Evolutionary conservation across 2,329 filamentous ascomycete genomes (phyloP), one percentile per base, ranked within the genome.

Genomic region (Talaromyces piceae): DNA sequence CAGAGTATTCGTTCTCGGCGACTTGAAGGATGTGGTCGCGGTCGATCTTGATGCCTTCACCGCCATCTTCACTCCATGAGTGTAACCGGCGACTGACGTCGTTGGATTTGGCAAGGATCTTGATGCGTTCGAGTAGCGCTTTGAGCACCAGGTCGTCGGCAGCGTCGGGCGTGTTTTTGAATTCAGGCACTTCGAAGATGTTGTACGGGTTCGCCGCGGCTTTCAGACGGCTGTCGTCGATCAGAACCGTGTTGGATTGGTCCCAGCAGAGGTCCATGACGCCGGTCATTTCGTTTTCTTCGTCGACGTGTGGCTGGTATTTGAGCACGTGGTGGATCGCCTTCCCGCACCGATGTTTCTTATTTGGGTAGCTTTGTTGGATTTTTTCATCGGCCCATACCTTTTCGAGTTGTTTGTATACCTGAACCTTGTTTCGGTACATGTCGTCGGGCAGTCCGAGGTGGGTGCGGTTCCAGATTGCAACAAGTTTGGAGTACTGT

Each of bases 211-310:
- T 88, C 50, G 79, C 84, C 23, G 81, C 77, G 0, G 85, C 91
- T 73, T 97, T 98, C 61, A 91, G 78, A 1, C 70, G 61, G 26
- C 84, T 88, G 69, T 97, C 93, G 59, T 98, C 93, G 33, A 97
- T 82, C 23, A 98, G 76, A 5, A 97, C 78, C 0, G 93, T 97
- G 67, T 97, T 95, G 47, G 77, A 77, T 70, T 95, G 90, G 59
- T 83, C 79, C 86, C 90, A 97, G 0, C 59, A 65, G 12, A 61
- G 65, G 28, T 62, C 66, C 3, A 50, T 45, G 0, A 67, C 65
- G 56, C 82, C 51, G 16, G 51, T 50, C 45, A 52, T 52, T 37
- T 47, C 51, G 12, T 16, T 50, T 16, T 28, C n/a, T 13, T n/a
- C 16, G 23, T 30, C 22, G 13, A 23, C 20, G n/a, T 27, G n/a